Conservation (phyloP, 2,329 filamentous ascomycete species). For the Penicillium capsulatum region DNA sequence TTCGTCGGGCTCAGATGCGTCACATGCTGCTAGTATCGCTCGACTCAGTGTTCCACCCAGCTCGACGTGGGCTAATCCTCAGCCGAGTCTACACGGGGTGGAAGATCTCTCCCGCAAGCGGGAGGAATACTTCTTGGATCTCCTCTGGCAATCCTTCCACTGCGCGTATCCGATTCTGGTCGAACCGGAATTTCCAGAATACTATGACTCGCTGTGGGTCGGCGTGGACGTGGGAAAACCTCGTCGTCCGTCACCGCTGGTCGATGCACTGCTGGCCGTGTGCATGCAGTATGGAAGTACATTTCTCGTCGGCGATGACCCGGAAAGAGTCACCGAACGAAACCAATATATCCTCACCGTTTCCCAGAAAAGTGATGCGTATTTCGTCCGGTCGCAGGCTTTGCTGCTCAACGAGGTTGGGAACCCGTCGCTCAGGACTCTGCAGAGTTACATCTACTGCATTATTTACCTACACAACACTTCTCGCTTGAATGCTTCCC, state of each 20-base stretch:
- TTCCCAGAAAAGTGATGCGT: conserved; percentile 42
- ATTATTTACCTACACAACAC: conserved; percentile 47
- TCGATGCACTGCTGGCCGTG: conserved; percentile 51
- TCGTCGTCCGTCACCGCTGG: conserved; percentile 46
- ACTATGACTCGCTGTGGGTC: conserved; percentile 44
- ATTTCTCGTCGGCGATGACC: conserved; percentile 11
- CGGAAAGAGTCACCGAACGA: conserved; percentile 23
- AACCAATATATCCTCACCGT: conserved; percentile 16
- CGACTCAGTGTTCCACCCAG: conserved; percentile 5
- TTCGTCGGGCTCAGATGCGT: conserved; percentile 25
- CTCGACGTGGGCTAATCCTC: no score
- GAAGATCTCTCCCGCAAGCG: conserved; percentile 35
- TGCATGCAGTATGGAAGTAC: conserved; percentile 48
- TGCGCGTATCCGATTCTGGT: conserved; percentile 42
- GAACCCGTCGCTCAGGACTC: conserved; percentile 45
- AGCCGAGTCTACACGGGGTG: neutral
- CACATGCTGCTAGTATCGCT: neutral
- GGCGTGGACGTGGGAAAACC: conserved; percentile 6
- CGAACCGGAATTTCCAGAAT: conserved; percentile 41
- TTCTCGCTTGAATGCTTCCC: conserved; percentile 47
- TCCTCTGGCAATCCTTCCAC: conserved; percentile 50
- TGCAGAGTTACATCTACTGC: conserved; percentile 49
- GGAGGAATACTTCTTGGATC: conserved; percentile 47
- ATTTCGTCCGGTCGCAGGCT: conserved; percentile 47
- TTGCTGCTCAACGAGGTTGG: conserved; percentile 47